These are phyloP conservation scores for Ramularia collo-cygni DNA, from an alignment of 2,329 filamentous ascomycete species.

Conservation along the genomic window DNA sequence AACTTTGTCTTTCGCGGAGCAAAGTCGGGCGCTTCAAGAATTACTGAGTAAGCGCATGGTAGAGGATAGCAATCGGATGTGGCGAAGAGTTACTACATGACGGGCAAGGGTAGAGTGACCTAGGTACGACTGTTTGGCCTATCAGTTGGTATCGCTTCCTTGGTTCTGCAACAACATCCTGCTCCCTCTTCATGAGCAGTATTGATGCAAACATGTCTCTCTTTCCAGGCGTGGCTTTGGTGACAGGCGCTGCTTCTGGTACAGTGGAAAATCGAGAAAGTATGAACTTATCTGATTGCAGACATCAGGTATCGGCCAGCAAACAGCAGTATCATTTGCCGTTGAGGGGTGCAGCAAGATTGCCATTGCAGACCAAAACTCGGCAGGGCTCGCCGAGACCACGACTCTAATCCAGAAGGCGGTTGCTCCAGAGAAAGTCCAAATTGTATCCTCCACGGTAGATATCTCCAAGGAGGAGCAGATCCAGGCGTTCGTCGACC, in stretches of 20 bases:
- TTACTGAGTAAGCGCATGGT: too few species aligned
- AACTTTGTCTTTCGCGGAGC: too few species aligned
- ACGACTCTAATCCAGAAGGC: constrained; percentile 25
- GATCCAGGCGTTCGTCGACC: constrained; percentile 31
- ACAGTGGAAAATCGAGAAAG: constrained; percentile 2
- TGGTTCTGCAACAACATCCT: too few species aligned
- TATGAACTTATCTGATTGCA: constrained; percentile 5
- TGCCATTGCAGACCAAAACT: constrained; percentile 36
- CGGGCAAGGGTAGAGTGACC: too few species aligned
- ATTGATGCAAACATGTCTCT: constrained; percentile 15
- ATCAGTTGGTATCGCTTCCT: too few species aligned
- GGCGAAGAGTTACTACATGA: too few species aligned
- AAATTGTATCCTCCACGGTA: constrained; percentile 24
- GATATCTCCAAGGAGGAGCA: constrained; percentile 34
- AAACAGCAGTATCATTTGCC: constrained; percentile 40
- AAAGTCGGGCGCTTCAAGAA: too few species aligned
- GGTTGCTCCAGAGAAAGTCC: constrained; percentile 13
- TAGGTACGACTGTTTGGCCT: too few species aligned
- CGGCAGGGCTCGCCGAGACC: constrained; percentile 30
- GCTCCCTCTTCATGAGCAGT: too few species aligned
- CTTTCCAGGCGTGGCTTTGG: constrained; percentile 28
- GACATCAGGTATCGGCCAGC: constrained; percentile 35
- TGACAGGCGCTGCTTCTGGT: constrained; percentile 31
- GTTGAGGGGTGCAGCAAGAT: constrained; percentile 40
- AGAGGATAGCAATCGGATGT: too few species aligned